Conservation (phyloP, 2,329 filamentous ascomycete genomes). For the Diaporthe aspalathi region DNA sequence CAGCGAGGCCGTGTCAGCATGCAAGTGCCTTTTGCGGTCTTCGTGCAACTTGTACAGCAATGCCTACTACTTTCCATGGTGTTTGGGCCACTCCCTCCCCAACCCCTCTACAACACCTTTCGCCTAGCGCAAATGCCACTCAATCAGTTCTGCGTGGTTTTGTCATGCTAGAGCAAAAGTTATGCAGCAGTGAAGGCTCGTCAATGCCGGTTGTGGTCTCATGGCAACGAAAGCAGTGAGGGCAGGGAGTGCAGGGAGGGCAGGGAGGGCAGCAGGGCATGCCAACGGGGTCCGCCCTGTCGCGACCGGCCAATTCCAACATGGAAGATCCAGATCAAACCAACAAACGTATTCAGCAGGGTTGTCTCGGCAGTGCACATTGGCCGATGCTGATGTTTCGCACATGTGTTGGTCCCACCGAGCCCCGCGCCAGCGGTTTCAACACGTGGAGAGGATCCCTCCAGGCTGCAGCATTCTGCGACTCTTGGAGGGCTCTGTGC, state of each 20-base stretch:
- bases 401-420: background rate
- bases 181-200: background rate
- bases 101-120: background rate
- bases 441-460: conserved; percentile 32
- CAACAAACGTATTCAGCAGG: background rate
- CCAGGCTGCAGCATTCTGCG: conserved; percentile 15
- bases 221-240: background rate
- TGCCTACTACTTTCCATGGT: background rate
- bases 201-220: background rate
- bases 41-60: background rate
- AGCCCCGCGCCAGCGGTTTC: conserved; percentile 20
- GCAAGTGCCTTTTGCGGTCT: conserved; percentile 21
- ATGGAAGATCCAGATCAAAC: background rate
- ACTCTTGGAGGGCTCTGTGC: conserved; percentile 1
- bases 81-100: background rate
- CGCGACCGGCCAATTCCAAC: background rate
- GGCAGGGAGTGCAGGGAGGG: background rate
- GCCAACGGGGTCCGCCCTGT: background rate
- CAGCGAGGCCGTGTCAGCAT: background rate
- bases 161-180: background rate
- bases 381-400: conserved; percentile 18
- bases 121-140: background rate
- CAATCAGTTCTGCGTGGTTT: background rate
- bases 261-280: background rate
- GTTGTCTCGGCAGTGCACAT: background rate